Percentiles rank a stretch among this genome's conserved stretches.
Evolutionary conservation across 768 basidiomycete species (phyloP).

Genomic region (Lentinula boryana): DNA sequence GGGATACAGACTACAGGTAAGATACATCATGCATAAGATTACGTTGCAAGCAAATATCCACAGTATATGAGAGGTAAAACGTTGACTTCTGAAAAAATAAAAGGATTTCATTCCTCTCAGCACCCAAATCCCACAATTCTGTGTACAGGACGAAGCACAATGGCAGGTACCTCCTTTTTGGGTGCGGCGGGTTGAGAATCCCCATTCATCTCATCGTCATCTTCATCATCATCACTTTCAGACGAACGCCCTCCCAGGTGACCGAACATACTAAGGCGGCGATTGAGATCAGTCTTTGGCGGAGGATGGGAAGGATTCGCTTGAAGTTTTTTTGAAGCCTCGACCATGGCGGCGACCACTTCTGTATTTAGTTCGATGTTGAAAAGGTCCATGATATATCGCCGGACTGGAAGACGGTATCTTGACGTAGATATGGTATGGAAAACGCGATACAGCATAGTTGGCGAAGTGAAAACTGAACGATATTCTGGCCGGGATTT

Average conservation of each 20-base stretch:
- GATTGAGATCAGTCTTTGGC: slow-evolving; percentile 34
- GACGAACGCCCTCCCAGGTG: slow-evolving; percentile 42
- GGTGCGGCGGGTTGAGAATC: slow-evolving; percentile 32
- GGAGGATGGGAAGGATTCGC: slow-evolving; percentile 38
- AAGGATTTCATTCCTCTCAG: background rate
- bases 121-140: slow-evolving; percentile 51
- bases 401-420: slow-evolving; percentile 86
- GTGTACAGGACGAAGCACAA: slow-evolving; percentile 52
- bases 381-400: slow-evolving; percentile 92
- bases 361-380: slow-evolving; percentile 70
- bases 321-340: slow-evolving; percentile 44
- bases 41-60: background rate
- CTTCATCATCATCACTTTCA: slow-evolving; percentile 60
- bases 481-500: slow-evolving; percentile 75
- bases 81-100: background rate
- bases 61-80: background rate
- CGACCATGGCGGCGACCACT: slow-evolving; percentile 47
- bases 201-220: slow-evolving; percentile 35
- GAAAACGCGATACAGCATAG: slow-evolving; percentile 79
- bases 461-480: slow-evolving; percentile 67
- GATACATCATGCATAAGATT: background rate
- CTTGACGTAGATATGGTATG: slow-evolving; percentile 85
- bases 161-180: slow-evolving; percentile 38
- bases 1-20: background rate
- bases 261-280: slow-evolving; percentile 62